These are phyloP conservation scores for Phaeosphaeria sp. DNA, from an alignment of 2,329 filamentous ascomycete species.

Conservation along the genomic window DNA sequence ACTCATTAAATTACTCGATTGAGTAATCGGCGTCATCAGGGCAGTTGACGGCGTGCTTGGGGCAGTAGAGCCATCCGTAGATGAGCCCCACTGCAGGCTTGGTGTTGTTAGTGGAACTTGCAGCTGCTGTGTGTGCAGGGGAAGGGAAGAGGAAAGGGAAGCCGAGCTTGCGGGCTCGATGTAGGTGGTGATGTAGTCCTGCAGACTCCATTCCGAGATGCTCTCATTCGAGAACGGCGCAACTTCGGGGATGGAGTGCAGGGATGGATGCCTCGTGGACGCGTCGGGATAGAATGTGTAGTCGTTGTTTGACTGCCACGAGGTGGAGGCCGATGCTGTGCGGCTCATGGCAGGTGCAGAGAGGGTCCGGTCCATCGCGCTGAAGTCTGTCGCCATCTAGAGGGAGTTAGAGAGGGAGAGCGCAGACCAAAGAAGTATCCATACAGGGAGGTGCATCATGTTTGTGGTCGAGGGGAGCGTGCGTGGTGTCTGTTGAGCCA, in stretches of 20 bases:
- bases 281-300: constrained; percentile 43
- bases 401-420: constrained; percentile 37
- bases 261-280: constrained; percentile 25
- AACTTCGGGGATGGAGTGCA: constrained; percentile 36
- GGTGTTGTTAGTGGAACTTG: constrained; percentile 42
- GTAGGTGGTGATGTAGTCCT: constrained; percentile 44
- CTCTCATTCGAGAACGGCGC: constrained; percentile 18
- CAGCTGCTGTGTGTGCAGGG: constrained; percentile 30
- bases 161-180: constrained; percentile 33
- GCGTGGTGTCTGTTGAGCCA: constrained; percentile 41
- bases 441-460: constrained; percentile 41
- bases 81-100: constrained; percentile 39
- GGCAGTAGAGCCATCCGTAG: constrained; percentile 42
- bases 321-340: constrained; percentile 33
- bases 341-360: constrained; percentile 45
- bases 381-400: constrained; percentile 28
- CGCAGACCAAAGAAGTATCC: constrained; percentile 35
- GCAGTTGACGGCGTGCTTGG: constrained; percentile 47
- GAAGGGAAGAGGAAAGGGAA: constrained; percentile 26
- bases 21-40: constrained; percentile 48
- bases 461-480: constrained; percentile 39
- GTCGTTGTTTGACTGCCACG: constrained; percentile 30
- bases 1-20: constrained; percentile 52
- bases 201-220: constrained; percentile 46
- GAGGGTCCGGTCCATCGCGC: constrained; percentile 41